Percentiles rank a stretch among this genome's conserved stretches.
Conservation (phyloP, 2,329 filamentous ascomycete genomes). For the Aspergillus nomiae region DNA sequence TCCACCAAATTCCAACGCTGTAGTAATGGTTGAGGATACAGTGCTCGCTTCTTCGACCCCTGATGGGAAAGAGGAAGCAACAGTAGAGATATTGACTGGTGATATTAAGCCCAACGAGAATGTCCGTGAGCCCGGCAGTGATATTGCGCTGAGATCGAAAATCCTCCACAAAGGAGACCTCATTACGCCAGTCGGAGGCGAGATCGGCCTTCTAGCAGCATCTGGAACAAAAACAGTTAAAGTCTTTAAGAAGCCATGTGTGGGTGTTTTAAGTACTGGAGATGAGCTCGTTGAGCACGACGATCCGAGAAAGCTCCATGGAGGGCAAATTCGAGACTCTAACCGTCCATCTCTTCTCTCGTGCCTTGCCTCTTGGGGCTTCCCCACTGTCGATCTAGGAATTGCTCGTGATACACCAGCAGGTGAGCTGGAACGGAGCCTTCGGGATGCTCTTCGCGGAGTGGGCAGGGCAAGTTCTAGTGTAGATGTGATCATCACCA, state of each 20-base stretch:
- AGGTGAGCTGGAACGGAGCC: slow-evolving; percentile 71
- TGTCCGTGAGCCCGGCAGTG: slow-evolving; percentile 86
- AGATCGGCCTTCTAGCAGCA: slow-evolving; percentile 85
- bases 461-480: slow-evolving; percentile 42
- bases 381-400: slow-evolving; percentile 78
- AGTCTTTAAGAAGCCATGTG: slow-evolving; percentile 73
- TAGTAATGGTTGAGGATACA: slow-evolving; percentile 97
- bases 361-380: slow-evolving; percentile 73
- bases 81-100: slow-evolving; percentile 81
- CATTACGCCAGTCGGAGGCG: slow-evolving; percentile 85
- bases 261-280: slow-evolving; percentile 90
- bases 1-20: slow-evolving; percentile 82
- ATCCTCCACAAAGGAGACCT: slow-evolving; percentile 77
- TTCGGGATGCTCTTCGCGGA: slow-evolving; percentile 71
- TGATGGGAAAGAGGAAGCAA: slow-evolving; percentile 80
- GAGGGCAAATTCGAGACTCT: slow-evolving; percentile 90
- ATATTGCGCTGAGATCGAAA: slow-evolving; percentile 68
- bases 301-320: slow-evolving; percentile 59
- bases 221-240: slow-evolving; percentile 73
- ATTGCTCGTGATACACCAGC: slow-evolving; percentile 66
- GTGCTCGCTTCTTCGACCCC: slow-evolving; percentile 72
- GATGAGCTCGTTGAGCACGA: slow-evolving; percentile 87
- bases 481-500: slow-evolving; percentile 84
- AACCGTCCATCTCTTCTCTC: slow-evolving; percentile 87
- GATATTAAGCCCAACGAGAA: slow-evolving; percentile 79